phyloP scores from a whole-genome alignment of 805 yeast genomes.

The Kodamaea kakaduensis region DNA sequence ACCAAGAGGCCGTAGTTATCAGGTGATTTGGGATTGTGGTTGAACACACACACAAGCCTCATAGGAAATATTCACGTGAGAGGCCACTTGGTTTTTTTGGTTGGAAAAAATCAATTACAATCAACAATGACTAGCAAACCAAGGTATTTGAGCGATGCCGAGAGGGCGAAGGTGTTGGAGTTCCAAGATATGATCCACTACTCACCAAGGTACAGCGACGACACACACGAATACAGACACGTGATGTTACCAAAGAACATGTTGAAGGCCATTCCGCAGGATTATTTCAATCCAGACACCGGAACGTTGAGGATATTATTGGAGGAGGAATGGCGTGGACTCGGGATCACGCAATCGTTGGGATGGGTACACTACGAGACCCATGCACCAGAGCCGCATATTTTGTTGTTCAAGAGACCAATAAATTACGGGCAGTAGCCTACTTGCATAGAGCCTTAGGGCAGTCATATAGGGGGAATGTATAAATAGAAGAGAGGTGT shows the following conservation, averaged over 20 bases:
- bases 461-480: constrained; percentile 4
- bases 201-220: constrained; percentile 90
- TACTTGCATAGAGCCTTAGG: constrained; percentile 3
- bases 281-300: constrained; percentile 88
- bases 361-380: constrained; percentile 99
- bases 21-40: too few species aligned
- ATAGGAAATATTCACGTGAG: too few species aligned
- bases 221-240: constrained; percentile 88
- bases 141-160: constrained; percentile 76
- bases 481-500: constrained; percentile 2
- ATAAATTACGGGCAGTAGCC: constrained; percentile 46
- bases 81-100: not conserved
- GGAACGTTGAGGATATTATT: constrained; percentile 86
- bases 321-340: constrained; percentile 98
- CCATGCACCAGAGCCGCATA: constrained; percentile 98
- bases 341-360: constrained; percentile 93
- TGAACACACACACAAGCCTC: too few species aligned
- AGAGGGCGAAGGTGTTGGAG: constrained; percentile 81
- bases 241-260: constrained; percentile 95
- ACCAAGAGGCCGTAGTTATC: too few species aligned
- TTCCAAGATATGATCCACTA: constrained; percentile 93
- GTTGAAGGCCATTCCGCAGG: constrained; percentile 90
- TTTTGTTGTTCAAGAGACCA: constrained; percentile 72
- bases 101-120: not conserved
- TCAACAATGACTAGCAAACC: constrained; percentile 38